Base-by-base conservation (phyloP, 1,284 basidiomycete species). In the Peniophora sp. region DNA sequence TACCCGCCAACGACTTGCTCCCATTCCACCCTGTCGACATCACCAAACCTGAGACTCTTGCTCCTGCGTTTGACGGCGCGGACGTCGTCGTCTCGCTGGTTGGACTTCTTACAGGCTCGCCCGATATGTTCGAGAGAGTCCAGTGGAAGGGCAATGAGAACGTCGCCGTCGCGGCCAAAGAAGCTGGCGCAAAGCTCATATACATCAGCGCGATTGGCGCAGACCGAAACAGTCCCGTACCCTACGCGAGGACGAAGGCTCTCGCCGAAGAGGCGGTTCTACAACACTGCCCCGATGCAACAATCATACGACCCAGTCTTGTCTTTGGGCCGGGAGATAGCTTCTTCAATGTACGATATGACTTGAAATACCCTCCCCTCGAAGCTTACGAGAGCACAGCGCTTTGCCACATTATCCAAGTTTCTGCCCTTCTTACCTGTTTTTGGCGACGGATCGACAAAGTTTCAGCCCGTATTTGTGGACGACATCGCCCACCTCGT, bases 271-370 rank as follows among this genome's bases (percentile, higher is more conserved):
- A 68, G 47, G 72, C 77, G 2, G 73, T 82, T 22, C 59, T 74
- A 14, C 55, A 63, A 8, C 62, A 65, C n/a, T 72, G 70, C 52
- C 77, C 79, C 0, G 66, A 71, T 25, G 75, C 79, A 2, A 85
- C 81, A 0, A 72, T 88, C 46, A 70, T 89, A 52, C 69, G 84
- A 16, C 85, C 84, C 2, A 85, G 83, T 54, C 66, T 88, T 34
- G 72, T 88, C 2, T 88, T 88, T 63, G 85, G 85, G 2, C 82
- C 81, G 1, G 83, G 81, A 2, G 85, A 88, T 59, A 74, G 77
- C 14, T 85, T 88, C 65, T 88, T 88, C 65, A 77, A 76, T 51
- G 85, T 85, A 51, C 50, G 73, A 59, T 8, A 16, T 25, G 5
- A 39, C 16, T 23, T 53, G 41, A 32, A 22, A 3, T 39, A 6